Conservation (phyloP, 2,329 filamentous ascomycete species). For the Aspergillus viridinutans region DNA sequence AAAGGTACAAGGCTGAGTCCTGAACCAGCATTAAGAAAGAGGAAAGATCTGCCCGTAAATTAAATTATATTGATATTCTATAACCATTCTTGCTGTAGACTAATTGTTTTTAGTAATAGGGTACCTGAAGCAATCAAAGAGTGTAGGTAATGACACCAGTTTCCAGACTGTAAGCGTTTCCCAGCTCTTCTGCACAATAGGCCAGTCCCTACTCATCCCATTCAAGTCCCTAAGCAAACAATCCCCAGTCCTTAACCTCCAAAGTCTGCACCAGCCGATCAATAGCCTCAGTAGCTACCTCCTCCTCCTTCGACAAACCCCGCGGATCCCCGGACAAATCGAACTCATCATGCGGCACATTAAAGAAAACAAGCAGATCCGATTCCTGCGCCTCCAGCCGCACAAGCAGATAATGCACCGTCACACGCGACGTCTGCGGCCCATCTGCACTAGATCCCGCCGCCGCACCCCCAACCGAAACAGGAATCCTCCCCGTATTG, state of each 20-base stretch:
- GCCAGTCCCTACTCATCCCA: not conserved
- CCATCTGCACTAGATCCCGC: conserved; percentile 19
- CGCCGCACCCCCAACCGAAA: conserved; percentile 13
- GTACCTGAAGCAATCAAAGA: not conserved
- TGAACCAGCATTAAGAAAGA: no score
- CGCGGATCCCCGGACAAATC: conserved; percentile 65
- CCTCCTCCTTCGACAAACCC: conserved; percentile 65
- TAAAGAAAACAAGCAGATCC: conserved; percentile 80
- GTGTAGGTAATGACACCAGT: not conserved
- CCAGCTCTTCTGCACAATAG: not conserved
- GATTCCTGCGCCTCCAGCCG: conserved; percentile 70
- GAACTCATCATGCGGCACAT: conserved; percentile 78
- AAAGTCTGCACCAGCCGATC: conserved; percentile 64
- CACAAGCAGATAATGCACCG: conserved; percentile 71
- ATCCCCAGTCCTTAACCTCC: conserved; percentile 72
- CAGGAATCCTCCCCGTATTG: conserved; percentile 3
- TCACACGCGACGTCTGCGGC: conserved; percentile 46
- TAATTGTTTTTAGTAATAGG: not conserved
- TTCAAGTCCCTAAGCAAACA: conserved; percentile 53
- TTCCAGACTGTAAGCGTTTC: not conserved
- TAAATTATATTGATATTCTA: no score
- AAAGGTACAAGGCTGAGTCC: no score
- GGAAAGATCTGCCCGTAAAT: no score
- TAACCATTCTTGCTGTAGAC: no score
- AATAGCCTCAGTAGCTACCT: conserved; percentile 32